Percentiles rank a stretch among this genome's conserved stretches.
These are phyloP conservation scores for Prunus campanulata DNA, from an alignment of 306 rosid genomes.

Conservation along the genomic window DNA sequence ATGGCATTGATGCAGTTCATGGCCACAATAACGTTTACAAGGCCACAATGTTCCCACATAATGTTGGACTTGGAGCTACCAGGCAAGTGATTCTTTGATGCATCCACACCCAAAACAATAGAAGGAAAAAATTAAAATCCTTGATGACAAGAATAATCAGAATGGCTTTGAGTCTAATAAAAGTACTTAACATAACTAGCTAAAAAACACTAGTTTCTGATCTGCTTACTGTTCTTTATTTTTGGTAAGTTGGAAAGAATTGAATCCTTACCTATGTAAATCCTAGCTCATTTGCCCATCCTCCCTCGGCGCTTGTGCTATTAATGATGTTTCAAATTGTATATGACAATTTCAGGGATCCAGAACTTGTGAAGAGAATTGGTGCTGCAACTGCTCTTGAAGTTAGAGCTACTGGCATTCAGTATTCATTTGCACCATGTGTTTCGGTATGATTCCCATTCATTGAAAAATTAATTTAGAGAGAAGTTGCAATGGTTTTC, in stretches of 20 bases:
- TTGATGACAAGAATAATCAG: no score
- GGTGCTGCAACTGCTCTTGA: constrained; percentile 7
- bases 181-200: no score
- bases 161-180: no score
- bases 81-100: neutral
- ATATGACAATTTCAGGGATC: constrained; percentile 10
- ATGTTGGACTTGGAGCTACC: constrained; percentile 27
- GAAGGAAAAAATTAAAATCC: no score
- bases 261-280: neutral
- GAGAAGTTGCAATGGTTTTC: neutral
- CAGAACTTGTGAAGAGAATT: constrained; percentile 13
- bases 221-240: no score
- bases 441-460: constrained; percentile 3
- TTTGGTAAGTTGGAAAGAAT: neutral
- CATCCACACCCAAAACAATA: no score
- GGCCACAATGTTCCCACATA: constrained; percentile 24
- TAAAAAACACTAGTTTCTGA: no score
- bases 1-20: constrained; percentile 30
- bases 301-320: neutral
- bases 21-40: constrained; percentile 27
- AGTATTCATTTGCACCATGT: constrained; percentile 26
- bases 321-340: neutral
- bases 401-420: constrained; percentile 10
- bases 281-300: neutral
- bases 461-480: neutral